Evolutionary conservation across 257 asterid genomes (phyloP).

Genomic region (Leonotis leonurus): DNA sequence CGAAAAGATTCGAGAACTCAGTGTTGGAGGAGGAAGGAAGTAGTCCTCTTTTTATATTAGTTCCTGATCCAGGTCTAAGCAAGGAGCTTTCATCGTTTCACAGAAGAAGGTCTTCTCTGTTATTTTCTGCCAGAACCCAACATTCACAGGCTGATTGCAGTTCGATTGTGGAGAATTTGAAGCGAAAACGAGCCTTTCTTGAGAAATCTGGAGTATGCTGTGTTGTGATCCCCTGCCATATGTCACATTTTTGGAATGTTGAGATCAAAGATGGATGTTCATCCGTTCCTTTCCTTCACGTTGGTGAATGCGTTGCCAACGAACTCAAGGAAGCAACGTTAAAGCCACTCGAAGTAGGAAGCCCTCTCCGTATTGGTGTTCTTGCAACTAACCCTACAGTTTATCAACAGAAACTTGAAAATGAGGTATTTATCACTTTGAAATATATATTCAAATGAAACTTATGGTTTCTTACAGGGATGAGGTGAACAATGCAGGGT

Average conservation of each 20-base stretch:
- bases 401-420: slow-evolving; percentile 61
- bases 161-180: slow-evolving; percentile 38
- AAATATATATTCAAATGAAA: not conserved
- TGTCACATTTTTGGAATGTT: slow-evolving; percentile 56
- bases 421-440: slow-evolving; percentile 33
- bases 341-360: slow-evolving; percentile 69
- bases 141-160: slow-evolving; percentile 10
- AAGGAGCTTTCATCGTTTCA: slow-evolving; percentile 35
- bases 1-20: slow-evolving; percentile 6
- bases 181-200: slow-evolving; percentile 43
- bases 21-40: not conserved
- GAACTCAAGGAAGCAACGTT: slow-evolving; percentile 58
- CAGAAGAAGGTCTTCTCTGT: slow-evolving; percentile 23
- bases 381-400: slow-evolving; percentile 40
- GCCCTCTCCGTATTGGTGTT: slow-evolving; percentile 52
- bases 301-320: slow-evolving; percentile 71
- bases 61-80: slow-evolving; percentile 55
- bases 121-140: slow-evolving; percentile 14
- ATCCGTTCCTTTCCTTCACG: slow-evolving; percentile 53
- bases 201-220: slow-evolving; percentile 63
- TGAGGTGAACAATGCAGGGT: slow-evolving; percentile 38
- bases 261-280: slow-evolving; percentile 55
- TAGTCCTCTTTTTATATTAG: slow-evolving; percentile 31
- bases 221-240: slow-evolving; percentile 67
- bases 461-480: not conserved